phyloP scores from a whole-genome alignment of 495 filamentous ascomycete species.

The Cercophora samala region DNA sequence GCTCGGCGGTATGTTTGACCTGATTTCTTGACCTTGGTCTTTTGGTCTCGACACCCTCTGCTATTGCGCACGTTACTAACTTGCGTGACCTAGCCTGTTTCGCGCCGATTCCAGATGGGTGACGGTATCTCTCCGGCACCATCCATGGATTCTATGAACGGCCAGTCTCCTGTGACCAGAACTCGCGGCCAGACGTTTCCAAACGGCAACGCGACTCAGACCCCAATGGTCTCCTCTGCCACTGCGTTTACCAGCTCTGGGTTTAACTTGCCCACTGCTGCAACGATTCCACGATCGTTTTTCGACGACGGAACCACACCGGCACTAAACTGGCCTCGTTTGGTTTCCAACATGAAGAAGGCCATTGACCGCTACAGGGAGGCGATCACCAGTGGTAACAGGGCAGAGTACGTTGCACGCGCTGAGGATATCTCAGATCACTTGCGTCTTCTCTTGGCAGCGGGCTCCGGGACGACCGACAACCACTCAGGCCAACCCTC shows the following conservation, averaged over 20 bases:
- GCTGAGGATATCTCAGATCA: slow-evolving; percentile 98
- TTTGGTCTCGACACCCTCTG: no score
- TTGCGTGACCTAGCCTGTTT: slow-evolving; percentile 44
- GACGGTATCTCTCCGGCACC: slow-evolving; percentile 83
- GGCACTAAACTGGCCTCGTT: slow-evolving; percentile 78
- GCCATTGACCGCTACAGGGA: slow-evolving; percentile 85
- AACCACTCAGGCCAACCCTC: slow-evolving; percentile 98
- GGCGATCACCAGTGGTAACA: slow-evolving; percentile 71
- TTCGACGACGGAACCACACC: slow-evolving; percentile 76
- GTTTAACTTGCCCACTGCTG: slow-evolving; percentile 53
- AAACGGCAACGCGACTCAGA: slow-evolving; percentile 45
- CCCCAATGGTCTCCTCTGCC: slow-evolving; percentile 58
- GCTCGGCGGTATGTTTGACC: slow-evolving; percentile 36
- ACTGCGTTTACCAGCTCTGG: slow-evolving; percentile 64
- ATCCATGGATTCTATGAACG: slow-evolving; percentile 84
- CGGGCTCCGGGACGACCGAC: slow-evolving; percentile 93
- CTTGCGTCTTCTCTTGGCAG: slow-evolving; percentile 85
- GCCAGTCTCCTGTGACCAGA: slow-evolving; percentile 48
- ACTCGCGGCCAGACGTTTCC: slow-evolving; percentile 47
- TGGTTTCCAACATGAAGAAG: slow-evolving; percentile 85
- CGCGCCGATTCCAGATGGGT: slow-evolving; percentile 60
- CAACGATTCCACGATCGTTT: slow-evolving; percentile 71
- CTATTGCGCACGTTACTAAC: slow-evolving; percentile 16
- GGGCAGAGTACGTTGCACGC: slow-evolving; percentile 84
- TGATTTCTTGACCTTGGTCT: not conserved